Base-by-base conservation (phyloP, 306 rosid genomes). In the Arachis hypogaea region DNA sequence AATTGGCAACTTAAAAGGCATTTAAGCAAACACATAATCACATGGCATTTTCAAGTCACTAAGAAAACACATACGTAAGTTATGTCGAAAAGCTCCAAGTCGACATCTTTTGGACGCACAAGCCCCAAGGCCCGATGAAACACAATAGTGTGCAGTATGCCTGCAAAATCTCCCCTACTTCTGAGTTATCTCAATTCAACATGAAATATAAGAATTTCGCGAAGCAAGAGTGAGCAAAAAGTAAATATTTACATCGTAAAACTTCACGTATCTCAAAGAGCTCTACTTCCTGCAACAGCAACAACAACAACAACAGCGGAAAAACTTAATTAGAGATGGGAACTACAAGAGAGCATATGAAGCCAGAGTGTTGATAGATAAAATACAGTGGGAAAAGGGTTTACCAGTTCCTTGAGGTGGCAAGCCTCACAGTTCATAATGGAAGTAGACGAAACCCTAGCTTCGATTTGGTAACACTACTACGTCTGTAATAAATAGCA, bases 101-200 rank as follows among this genome's bases (percentile, higher is more conserved):
- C 97, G 52, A 88, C 69, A 74, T 92, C 99, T 76, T 84, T 95
- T 0, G 99, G 99, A 73, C 97, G 96, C 73, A 95, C 96, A 63
- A 95, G 97, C 80, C 98, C 99, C 87, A 95, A 83, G 9, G 99
- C 98, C 5, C 99, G 95, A 85, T 95, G 95, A 82, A 95, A 95
- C 63, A 92, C 75, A 73, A 95, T 86, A 0, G 97, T 95, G 81
- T 95, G 99, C 36, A 95, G 86, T 73, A 95, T 85, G 81, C 99
- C 99, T 94, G 93, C 83, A 83, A 42, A 18, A 5, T 43, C 14
- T 30, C 78, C 56, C 4, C 12, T 5, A 3, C 8, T 56, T 44
- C 36, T 36, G 40, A 58, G 36, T 28, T 43, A 75, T 29, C 54
- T 40, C 33, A 69, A 78, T 59, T 36, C 43, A 50, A 74, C 14